These are phyloP conservation scores for Saccharomycopsis fibuligera DNA, from an alignment of 805 yeast genomes.

Conservation along the genomic window DNA sequence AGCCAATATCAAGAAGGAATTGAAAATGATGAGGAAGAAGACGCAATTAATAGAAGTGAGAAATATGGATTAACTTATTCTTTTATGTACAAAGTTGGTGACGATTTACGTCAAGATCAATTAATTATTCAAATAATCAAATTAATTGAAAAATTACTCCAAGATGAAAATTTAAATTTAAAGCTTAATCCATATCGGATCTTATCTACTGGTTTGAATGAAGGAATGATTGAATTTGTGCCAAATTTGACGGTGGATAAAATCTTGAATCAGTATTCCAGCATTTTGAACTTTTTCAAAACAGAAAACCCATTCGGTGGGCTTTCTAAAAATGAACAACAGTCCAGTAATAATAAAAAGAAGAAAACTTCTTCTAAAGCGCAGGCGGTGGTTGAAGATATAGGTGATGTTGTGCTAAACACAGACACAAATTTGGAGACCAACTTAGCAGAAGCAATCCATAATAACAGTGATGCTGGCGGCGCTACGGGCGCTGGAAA, in stretches of 20 bases:
- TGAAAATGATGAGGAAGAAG: constrained; percentile 2
- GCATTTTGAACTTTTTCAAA: constrained; percentile 65
- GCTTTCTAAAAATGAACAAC: constrained; percentile 32
- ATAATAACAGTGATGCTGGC: no score
- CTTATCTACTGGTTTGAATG: constrained; percentile 82
- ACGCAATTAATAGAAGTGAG: constrained; percentile 28
- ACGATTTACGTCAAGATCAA: constrained; percentile 93
- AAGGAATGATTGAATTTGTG: constrained; percentile 91
- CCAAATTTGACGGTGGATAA: constrained; percentile 86
- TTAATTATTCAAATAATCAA: constrained; percentile 89
- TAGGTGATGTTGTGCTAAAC: background rate
- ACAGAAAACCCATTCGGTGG: constrained; percentile 45
- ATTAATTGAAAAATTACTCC: constrained; percentile 81
- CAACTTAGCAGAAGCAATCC: constrained; percentile 14
- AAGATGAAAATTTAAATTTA: constrained; percentile 86
- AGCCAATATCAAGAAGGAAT: no score
- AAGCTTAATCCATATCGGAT: constrained; percentile 84
- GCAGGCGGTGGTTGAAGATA: background rate
- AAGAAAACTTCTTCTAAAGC: background rate
- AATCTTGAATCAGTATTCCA: constrained; percentile 66
- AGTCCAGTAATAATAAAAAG: constrained; percentile 28
- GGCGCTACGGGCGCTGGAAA: background rate
- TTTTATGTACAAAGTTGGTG: constrained; percentile 92
- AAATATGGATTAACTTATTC: constrained; percentile 62
- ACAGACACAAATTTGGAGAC: constrained; percentile 1